A percentile compares a stretch with the other conserved stretches of the same genome.
These are phyloP conservation scores for Phytopythium cucurbitacearum DNA, from an alignment of 352 stramenopile genomes.

Conservation along the genomic window DNA sequence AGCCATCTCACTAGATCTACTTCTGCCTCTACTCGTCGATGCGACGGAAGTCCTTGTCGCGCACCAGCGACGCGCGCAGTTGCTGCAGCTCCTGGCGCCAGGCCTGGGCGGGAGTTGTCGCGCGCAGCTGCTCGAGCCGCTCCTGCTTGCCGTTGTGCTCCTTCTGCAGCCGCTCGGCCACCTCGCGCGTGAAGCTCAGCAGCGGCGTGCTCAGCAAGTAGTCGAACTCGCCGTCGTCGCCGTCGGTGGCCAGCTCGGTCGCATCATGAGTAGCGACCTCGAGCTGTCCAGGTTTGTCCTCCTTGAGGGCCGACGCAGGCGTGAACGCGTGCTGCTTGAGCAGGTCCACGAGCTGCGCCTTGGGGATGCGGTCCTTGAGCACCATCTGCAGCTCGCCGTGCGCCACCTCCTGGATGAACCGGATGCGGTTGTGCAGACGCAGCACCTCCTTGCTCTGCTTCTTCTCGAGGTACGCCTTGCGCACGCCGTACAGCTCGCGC, in stretches of 20 bases:
- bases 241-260: slow-evolving; percentile 22
- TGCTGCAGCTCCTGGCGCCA: slow-evolving; percentile 75
- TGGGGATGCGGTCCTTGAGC: slow-evolving; percentile 68
- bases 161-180: slow-evolving; percentile 87
- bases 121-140: slow-evolving; percentile 86
- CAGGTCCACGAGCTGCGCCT: slow-evolving; percentile 47
- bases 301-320: slow-evolving; percentile 44
- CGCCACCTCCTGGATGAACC: slow-evolving; percentile 97
- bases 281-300: slow-evolving; percentile 18
- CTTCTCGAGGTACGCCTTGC: slow-evolving; percentile 78
- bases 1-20: slow-evolving; percentile 9
- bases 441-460: slow-evolving; percentile 83
- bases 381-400: slow-evolving; percentile 89
- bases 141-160: slow-evolving; percentile 89
- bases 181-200: slow-evolving; percentile 97
- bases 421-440: slow-evolving; percentile 95
- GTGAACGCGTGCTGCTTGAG: slow-evolving; percentile 44
- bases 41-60: slow-evolving; percentile 62
- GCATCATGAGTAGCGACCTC: slow-evolving; percentile 17
- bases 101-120: slow-evolving; percentile 80
- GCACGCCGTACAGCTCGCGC: slow-evolving; percentile 81
- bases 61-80: slow-evolving; percentile 52
- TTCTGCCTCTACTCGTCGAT: background rate
- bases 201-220: slow-evolving; percentile 99
- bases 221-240: slow-evolving; percentile 85